Conservation (phyloP, 257 asterid genomes). For the Eucommia ulmoides region DNA sequence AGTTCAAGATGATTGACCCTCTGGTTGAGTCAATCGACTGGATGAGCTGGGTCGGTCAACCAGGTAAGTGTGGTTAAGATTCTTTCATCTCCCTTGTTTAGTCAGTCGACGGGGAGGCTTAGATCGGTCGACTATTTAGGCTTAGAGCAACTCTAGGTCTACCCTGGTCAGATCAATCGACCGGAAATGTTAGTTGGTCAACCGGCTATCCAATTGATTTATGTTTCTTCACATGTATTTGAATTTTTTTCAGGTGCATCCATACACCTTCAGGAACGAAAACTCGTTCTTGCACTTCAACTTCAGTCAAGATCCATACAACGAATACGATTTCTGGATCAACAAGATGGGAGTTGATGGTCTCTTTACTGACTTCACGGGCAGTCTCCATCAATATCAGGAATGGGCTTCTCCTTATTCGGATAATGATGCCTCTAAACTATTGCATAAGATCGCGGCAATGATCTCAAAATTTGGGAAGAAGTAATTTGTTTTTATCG, state of each 20-base stretch:
- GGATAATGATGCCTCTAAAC: conserved; percentile 35
- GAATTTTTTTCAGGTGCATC: conserved; percentile 59
- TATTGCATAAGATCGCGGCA: conserved; percentile 39
- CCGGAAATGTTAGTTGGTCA: neutral
- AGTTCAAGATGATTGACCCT: too few relatives aligned
- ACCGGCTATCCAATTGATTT: neutral
- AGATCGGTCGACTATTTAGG: too few relatives aligned
- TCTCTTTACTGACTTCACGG: conserved; percentile 83
- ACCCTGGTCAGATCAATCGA: neutral
- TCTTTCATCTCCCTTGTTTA: too few relatives aligned
- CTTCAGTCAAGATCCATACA: conserved; percentile 82
- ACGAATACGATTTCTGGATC: conserved; percentile 70
- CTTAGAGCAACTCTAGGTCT: neutral
- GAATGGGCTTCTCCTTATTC: conserved; percentile 59
- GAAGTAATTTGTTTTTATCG: too few relatives aligned
- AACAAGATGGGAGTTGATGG: conserved; percentile 79
- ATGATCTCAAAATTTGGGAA: conserved; percentile 48
- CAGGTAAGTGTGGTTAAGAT: too few relatives aligned
- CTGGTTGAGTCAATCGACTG: too few relatives aligned
- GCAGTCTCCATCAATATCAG: conserved; percentile 80
- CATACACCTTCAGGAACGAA: conserved; percentile 85
- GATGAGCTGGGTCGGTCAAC: too few relatives aligned
- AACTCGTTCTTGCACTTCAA: conserved; percentile 64
- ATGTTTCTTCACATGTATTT: neutral
- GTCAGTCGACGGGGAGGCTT: too few relatives aligned